These are phyloP conservation scores for Asterionellopsis glacialis DNA, from an alignment of 108 stramenopile genomes.

Conservation along the genomic window DNA sequence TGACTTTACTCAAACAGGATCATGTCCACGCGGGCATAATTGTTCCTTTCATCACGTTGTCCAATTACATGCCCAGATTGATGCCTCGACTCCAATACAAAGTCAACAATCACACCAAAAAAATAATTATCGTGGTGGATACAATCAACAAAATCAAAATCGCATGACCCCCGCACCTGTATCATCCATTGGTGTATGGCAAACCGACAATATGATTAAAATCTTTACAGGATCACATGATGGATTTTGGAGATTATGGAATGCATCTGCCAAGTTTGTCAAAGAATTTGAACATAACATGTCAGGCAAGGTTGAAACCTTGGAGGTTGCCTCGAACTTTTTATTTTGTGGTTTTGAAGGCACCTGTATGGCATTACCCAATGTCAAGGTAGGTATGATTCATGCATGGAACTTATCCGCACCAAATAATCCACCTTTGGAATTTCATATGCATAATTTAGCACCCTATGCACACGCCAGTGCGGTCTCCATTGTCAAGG, in stretches of 20 bases:
- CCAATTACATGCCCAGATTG: conserved; percentile 44
- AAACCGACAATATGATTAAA: conserved; percentile 59
- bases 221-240: conserved; percentile 80
- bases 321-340: conserved; percentile 54
- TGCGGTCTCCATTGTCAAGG: conserved; percentile 39
- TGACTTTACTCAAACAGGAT: conserved; percentile 53
- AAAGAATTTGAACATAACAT: conserved; percentile 80
- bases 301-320: conserved; percentile 53
- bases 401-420: conserved; percentile 76
- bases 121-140: conserved; percentile 11
- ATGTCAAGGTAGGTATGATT: conserved; percentile 71
- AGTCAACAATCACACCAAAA: conserved; percentile 24
- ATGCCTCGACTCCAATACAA: conserved; percentile 45
- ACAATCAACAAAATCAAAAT: conserved; percentile 18
- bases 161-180: conserved; percentile 31
- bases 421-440: conserved; percentile 70
- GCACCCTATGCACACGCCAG: conserved; percentile 69
- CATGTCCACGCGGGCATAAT: conserved; percentile 41
- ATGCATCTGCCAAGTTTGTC: conserved; percentile 40
- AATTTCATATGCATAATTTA: conserved; percentile 58
- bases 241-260: conserved; percentile 85
- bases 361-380: conserved; percentile 36
- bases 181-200: conserved; percentile 73
- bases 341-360: conserved; percentile 82
- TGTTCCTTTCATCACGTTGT: conserved; percentile 73